These are phyloP conservation scores for Leccinum fibrillosum DNA, from an alignment of 768 basidiomycete genomes.

Conservation along the genomic window DNA sequence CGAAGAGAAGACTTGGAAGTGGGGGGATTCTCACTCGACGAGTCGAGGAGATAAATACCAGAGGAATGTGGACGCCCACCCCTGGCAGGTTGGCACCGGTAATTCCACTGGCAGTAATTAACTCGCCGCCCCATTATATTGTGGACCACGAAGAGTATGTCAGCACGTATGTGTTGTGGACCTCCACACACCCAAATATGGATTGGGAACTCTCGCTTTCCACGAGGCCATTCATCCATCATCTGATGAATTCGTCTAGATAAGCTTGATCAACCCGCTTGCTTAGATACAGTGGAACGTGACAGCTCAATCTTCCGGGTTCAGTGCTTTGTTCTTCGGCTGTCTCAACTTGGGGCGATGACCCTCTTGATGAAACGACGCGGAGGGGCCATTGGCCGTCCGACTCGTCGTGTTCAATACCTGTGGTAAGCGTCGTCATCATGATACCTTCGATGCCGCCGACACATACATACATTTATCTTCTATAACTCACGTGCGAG, in stretches of 20 bases:
- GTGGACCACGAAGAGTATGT: conserved; percentile 4
- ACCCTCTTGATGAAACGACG: too few relatives aligned
- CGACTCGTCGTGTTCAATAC: too few relatives aligned
- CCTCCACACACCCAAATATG: conserved; percentile 15
- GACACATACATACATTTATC: too few relatives aligned
- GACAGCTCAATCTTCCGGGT: conserved; percentile 14
- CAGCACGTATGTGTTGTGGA: conserved; percentile 20
- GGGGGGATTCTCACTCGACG: neutral
- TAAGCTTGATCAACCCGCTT: conserved; percentile 7
- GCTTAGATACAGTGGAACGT: conserved; percentile 6
- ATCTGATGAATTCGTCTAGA: conserved; percentile 3
- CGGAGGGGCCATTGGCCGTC: too few relatives aligned
- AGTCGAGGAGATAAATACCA: conserved; percentile 4
- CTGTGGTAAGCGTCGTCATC: too few relatives aligned
- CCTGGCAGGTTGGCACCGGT: neutral
- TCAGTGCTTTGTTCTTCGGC: neutral
- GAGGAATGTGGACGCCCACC: neutral
- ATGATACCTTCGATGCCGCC: too few relatives aligned
- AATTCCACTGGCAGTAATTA: conserved; percentile 18
- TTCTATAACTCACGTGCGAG: too few relatives aligned
- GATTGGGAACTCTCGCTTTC: conserved; percentile 9
- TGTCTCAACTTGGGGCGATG: neutral
- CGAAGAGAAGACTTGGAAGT: neutral
- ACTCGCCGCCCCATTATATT: conserved; percentile 12
- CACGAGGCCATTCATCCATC: conserved; percentile 19